phyloP scores from a whole-genome alignment of 2,329 filamentous ascomycete species.

The Colletotrichum trifolii region DNA sequence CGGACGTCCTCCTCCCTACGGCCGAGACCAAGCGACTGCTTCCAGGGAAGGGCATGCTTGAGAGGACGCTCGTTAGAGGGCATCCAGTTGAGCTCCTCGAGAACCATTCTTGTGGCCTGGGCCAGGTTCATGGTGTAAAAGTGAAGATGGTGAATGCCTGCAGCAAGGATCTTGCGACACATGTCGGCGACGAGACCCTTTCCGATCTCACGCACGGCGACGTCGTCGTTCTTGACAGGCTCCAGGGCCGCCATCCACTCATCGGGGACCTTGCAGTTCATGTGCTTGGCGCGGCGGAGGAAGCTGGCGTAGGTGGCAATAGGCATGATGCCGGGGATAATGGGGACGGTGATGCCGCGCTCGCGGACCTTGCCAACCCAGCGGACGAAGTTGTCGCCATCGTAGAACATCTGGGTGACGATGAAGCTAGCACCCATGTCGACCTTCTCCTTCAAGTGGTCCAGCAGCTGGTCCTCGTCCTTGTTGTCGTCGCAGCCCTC shows the following conservation, averaged over 20 bases:
- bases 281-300: slow-evolving; percentile 88
- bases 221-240: slow-evolving; percentile 96
- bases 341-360: slow-evolving; percentile 84
- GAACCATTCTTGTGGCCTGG: slow-evolving; percentile 90
- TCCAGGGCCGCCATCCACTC: slow-evolving; percentile 86
- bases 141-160: slow-evolving; percentile 88
- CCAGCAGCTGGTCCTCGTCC: slow-evolving; percentile 84
- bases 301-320: slow-evolving; percentile 97
- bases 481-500: slow-evolving; percentile 95
- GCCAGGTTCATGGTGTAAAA: slow-evolving; percentile 99
- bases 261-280: slow-evolving; percentile 84
- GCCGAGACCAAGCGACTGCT: slow-evolving; percentile 90
- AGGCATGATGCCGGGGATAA: slow-evolving; percentile 86
- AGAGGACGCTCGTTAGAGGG: slow-evolving; percentile 82
- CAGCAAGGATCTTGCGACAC: slow-evolving; percentile 85
- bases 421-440: slow-evolving; percentile 94
- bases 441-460: slow-evolving; percentile 93
- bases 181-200: slow-evolving; percentile 88
- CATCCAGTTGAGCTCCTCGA: slow-evolving; percentile 87
- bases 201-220: slow-evolving; percentile 89
- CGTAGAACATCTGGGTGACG: slow-evolving; percentile 99
- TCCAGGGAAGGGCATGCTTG: slow-evolving; percentile 94
- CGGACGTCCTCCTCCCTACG: slow-evolving; percentile 94
- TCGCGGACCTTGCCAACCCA: slow-evolving; percentile 91
- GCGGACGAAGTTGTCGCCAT: slow-evolving; percentile 91